These are phyloP conservation scores for Cryptosporidium sp. DNA, from an alignment of 169 alveolate genomes.

Conservation along the genomic window DNA sequence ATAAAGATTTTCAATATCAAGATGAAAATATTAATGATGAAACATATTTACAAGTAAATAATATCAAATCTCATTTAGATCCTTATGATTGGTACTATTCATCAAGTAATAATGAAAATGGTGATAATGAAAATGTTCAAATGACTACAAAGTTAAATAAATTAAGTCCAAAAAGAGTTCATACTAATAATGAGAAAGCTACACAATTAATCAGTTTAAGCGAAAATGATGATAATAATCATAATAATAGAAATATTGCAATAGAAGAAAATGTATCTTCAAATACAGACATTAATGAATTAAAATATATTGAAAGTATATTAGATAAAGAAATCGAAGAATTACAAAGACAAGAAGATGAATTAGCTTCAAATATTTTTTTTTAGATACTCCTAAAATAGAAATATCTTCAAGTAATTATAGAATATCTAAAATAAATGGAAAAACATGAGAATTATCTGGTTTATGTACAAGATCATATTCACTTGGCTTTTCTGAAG, in stretches of 20 bases:
- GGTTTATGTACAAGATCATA: conserved; percentile 11
- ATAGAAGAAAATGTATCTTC: not conserved
- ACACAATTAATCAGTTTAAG: not conserved
- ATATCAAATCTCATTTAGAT: conserved; percentile 21
- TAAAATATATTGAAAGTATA: conserved; percentile 63
- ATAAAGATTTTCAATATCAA: not conserved
- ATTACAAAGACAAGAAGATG: conserved; percentile 50
- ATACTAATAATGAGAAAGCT: not conserved
- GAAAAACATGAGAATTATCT: conserved; percentile 50
- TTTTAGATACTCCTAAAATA: not conserved
- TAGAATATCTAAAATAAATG: conserved; percentile 37
- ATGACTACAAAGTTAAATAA: not conserved
- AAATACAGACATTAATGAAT: conserved; percentile 5
- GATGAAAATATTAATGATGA: not conserved
- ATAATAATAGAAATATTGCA: not conserved
- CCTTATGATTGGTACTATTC: conserved; percentile 70
- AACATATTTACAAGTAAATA: not conserved
- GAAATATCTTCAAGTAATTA: not conserved
- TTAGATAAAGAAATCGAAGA: conserved; percentile 67
- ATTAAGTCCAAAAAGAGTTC: not conserved
- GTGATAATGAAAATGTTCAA: not conserved
- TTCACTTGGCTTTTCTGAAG: conserved; percentile 9
- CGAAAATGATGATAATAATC: not conserved
- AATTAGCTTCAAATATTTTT: conserved; percentile 18
- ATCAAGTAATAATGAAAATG: not conserved